Evolutionary conservation across 495 filamentous ascomycete genomes (phyloP).

Genomic region (Podospora anserina): DNA sequence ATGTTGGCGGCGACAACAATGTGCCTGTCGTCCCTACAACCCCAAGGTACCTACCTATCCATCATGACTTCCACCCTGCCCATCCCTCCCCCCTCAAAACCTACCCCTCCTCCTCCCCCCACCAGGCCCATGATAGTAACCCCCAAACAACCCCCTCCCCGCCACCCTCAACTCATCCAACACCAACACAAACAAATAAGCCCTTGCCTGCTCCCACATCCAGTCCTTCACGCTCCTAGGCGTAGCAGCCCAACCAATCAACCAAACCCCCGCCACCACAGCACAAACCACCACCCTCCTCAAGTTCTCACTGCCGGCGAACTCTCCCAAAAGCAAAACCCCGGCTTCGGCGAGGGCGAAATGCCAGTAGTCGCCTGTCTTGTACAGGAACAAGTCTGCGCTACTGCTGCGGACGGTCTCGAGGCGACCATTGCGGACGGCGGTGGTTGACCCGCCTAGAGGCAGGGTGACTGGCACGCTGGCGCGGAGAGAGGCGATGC

Average conservation of each 20-base stretch:
- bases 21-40: too few relatives aligned
- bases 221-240: conserved; percentile 18
- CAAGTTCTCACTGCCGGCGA: conserved; percentile 10
- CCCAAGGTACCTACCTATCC: too few relatives aligned
- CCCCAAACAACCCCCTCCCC: neutral
- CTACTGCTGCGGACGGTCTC: conserved; percentile 4
- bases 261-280: conserved; percentile 12
- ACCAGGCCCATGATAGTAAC: neutral
- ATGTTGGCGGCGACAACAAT: too few relatives aligned
- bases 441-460: neutral
- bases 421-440: conserved; percentile 16
- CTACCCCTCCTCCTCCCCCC: neutral
- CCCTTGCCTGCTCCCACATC: conserved; percentile 26
- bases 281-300: conserved; percentile 13
- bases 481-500: conserved; percentile 18
- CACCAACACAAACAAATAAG: conserved; percentile 20
- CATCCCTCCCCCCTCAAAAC: too few relatives aligned
- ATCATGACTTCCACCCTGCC: too few relatives aligned
- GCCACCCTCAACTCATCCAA: conserved; percentile 18
- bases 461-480: conserved; percentile 12
- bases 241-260: conserved; percentile 21
- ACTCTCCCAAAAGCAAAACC: conserved; percentile 17
- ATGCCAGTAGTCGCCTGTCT: conserved; percentile 15
- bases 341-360: conserved; percentile 14
- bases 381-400: conserved; percentile 12